phyloP scores from a whole-genome alignment of 1,284 basidiomycete species.

The Violaceomyces palustris region DNA sequence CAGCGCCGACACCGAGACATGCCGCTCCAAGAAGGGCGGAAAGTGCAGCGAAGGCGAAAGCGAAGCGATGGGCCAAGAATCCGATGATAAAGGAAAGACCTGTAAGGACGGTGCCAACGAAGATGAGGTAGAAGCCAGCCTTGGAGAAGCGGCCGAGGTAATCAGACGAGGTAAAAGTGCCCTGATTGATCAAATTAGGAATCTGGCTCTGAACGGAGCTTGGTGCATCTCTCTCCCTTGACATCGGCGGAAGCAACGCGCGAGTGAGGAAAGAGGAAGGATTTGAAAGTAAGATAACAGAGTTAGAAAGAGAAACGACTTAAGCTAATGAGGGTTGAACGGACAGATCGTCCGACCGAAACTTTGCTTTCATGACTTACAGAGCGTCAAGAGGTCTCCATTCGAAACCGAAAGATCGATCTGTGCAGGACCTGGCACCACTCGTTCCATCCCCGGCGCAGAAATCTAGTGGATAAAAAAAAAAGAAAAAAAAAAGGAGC shows the following conservation, averaged over 20 bases:
- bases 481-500: background rate
- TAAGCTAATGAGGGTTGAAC: too few species aligned
- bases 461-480: slow-evolving; percentile 9
- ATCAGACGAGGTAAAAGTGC: slow-evolving; percentile 23
- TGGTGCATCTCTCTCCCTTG: too few species aligned
- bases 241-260: too few species aligned
- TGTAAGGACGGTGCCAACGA: slow-evolving; percentile 45
- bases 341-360: too few species aligned
- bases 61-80: slow-evolving; percentile 38
- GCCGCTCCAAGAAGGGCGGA: slow-evolving; percentile 38
- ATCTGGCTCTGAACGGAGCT: too few species aligned
- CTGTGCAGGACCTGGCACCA: slow-evolving; percentile 12
- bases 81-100: slow-evolving; percentile 42
- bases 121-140: slow-evolving; percentile 44
- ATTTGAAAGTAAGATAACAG: too few species aligned
- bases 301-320: too few species aligned
- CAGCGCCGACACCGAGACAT: slow-evolving; percentile 35
- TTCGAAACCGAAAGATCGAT: slow-evolving; percentile 26
- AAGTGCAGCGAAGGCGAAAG: slow-evolving; percentile 38
- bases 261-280: too few species aligned
- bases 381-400: slow-evolving; percentile 31
- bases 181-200: too few species aligned
- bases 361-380: too few species aligned
- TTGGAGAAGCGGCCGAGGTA: slow-evolving; percentile 36
- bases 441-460: slow-evolving; percentile 22